Evolutionary conservation across 257 asterid genomes (phyloP), one percentile per base, ranked within the genome.

Genomic region (Orobanche coerulescens): DNA sequence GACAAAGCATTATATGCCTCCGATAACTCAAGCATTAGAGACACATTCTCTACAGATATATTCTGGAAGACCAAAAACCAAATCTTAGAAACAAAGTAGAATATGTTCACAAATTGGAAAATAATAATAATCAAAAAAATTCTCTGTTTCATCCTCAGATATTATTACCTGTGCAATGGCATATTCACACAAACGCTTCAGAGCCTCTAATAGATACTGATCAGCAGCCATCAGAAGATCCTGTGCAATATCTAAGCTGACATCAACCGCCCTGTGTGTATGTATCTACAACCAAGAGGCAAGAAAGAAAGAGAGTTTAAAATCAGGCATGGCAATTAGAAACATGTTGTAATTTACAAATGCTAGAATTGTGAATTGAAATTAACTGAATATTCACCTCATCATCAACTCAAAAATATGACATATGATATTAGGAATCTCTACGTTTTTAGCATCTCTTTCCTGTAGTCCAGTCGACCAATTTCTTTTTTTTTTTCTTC

Each of bases 191-290:
- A 85, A 78, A 28, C 98, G 93, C 73, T 91, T 91, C 18, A 91
- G 94, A 62, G 96, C 98, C 79, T 91, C 98, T 70, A 91, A 58
- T 23, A 91, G 86, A 83, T 91, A 91, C 85, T 91, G 96, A 72
- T 91, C 98, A 0, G 96, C 91, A 62, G 98, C 98, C 55, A 94
- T 75, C 63, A 91, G 76, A 67, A 91, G 95, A 73, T 91, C 98
- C 62, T 88, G 98, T 7, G 95, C 90, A 28, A 88, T 82, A 50
- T 85, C 94, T 76, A 82, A 70, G 70, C 75, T 79, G 58, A 91
- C 90, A 57, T 82, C 83, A 12, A 85, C 96, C n/a, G 96, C 71
- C 98, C 96, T 0, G 98, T 88, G 75, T 91, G 88, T 73, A 79
- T 77, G 74, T 85, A 88, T 64, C 98, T 91, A 80, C 64, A 62